Evolutionary conservation across 345 rosid genomes (phyloP).

Genomic region (Rhizophora apiculata): DNA sequence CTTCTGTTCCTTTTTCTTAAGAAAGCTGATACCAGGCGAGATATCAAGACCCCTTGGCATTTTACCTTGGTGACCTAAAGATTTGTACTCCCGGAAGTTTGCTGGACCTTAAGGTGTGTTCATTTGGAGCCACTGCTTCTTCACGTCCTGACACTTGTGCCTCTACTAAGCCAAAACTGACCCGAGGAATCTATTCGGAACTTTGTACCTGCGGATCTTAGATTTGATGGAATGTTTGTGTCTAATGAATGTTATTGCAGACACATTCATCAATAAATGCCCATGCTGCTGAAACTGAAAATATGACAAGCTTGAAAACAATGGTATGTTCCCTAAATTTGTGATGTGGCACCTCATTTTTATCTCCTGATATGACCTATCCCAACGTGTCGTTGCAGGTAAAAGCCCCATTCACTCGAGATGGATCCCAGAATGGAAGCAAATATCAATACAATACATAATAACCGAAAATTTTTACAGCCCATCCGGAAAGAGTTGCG

Average conservation of each 20-base stretch:
- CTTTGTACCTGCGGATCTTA: not conserved
- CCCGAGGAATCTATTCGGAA: no score
- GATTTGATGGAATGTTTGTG: not conserved
- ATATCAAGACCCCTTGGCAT: no score
- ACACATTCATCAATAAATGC: not conserved
- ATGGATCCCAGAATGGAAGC: slow-evolving; percentile 52
- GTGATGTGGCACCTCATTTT: not conserved
- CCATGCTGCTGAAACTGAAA: slow-evolving; percentile 11
- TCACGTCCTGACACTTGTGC: no score
- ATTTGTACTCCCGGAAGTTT: no score
- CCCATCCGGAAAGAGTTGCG: no score
- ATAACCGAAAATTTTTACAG: no score
- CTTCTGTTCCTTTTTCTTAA: no score
- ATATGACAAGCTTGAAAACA: not conserved
- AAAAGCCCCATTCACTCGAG: slow-evolving; percentile 9
- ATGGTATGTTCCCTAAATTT: not conserved
- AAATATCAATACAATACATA: slow-evolving; percentile 12
- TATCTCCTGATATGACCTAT: not conserved
- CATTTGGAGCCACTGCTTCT: no score
- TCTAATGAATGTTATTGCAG: slow-evolving; percentile 5
- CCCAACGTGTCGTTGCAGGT: slow-evolving; percentile 25
- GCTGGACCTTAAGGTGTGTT: no score
- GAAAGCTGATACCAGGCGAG: no score
- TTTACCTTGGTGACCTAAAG: no score
- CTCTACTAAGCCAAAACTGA: no score